Evolutionary conservation across 2,329 filamentous ascomycete species (phyloP).

Genomic region (Colletotrichum musicola): DNA sequence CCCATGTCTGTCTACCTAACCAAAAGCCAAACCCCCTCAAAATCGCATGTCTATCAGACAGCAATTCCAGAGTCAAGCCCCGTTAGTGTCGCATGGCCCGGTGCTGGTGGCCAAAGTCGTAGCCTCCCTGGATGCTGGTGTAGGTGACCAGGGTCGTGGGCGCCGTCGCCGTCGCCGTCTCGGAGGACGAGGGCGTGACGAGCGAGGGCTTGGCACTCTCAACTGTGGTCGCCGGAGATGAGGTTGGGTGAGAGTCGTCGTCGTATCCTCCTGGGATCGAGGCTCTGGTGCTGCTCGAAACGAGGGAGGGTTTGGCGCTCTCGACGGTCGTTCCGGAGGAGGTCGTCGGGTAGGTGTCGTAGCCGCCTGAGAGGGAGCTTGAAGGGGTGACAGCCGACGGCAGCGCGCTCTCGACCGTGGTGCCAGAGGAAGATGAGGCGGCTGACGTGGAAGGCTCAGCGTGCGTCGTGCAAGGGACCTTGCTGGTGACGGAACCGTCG

Average conservation of each 20-base stretch:
- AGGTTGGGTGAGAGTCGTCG: not conserved
- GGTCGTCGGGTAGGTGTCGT: not conserved
- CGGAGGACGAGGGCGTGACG: conserved; percentile 2
- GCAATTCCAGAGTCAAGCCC: too few relatives aligned
- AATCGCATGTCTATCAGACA: too few relatives aligned
- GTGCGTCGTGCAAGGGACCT: conserved; percentile 18
- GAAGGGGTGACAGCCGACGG: conserved; percentile 5
- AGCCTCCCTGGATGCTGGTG: conserved; percentile 5
- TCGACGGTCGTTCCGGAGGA: conserved; percentile 8
- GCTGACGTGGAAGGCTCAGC: not conserved
- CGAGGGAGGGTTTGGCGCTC: conserved; percentile 16
- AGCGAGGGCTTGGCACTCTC: conserved; percentile 21
- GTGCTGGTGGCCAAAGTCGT: conserved; percentile 12
- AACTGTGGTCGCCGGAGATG: conserved; percentile 1
- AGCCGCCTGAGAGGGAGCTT: conserved; percentile 5
- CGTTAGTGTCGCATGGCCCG: not conserved
- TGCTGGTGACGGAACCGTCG: not conserved
- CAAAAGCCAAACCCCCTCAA: too few relatives aligned
- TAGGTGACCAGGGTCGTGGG: conserved; percentile 23
- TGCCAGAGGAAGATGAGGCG: not conserved
- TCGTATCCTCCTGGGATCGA: conserved; percentile 21
- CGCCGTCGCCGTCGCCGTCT: not conserved
- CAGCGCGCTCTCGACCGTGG: conserved; percentile 16
- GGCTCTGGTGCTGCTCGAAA: conserved; percentile 3
- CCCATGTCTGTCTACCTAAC: not conserved